A percentile compares a stretch with the other conserved stretches of the same genome.
These are phyloP conservation scores for Aspergillus melleus DNA, from an alignment of 2,329 filamentous ascomycete species.

Conservation along the genomic window DNA sequence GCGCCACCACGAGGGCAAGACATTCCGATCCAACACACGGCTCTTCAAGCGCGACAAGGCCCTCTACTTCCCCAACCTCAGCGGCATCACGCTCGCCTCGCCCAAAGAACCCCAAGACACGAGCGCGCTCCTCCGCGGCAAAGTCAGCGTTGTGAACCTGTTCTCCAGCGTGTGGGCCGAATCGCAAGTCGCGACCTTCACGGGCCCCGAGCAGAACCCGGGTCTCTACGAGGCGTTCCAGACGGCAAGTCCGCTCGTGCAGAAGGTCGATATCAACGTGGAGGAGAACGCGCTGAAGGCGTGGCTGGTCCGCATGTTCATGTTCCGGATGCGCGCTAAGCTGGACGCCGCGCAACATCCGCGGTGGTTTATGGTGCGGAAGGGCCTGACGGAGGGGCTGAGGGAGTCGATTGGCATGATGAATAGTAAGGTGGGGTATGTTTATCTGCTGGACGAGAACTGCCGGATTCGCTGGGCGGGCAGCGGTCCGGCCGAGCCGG, in stretches of 20 bases:
- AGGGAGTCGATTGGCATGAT: constrained; percentile 66
- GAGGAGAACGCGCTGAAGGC: constrained; percentile 74
- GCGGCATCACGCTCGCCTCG: constrained; percentile 72
- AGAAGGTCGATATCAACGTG: constrained; percentile 83
- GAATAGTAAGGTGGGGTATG: constrained; percentile 91
- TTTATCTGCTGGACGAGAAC: constrained; percentile 82
- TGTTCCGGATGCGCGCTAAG: constrained; percentile 50
- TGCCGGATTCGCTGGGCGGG: constrained; percentile 95
- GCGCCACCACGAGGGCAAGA: constrained; percentile 80
- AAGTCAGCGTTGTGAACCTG: constrained; percentile 74
- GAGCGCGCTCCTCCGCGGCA: constrained; percentile 70
- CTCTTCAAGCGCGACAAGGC: constrained; percentile 80
- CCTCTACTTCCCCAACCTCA: constrained; percentile 91
- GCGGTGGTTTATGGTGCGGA: constrained; percentile 61
- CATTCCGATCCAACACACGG: constrained; percentile 81
- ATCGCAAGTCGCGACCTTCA: constrained; percentile 73
- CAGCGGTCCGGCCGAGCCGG: constrained; percentile 54
- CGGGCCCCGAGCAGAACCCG: constrained; percentile 65
- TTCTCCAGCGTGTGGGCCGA: constrained; percentile 87
- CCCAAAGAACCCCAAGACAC: constrained; percentile 63
- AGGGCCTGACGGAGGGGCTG: constrained; percentile 56
- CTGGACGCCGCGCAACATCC: constrained; percentile 53
- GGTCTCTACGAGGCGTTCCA: constrained; percentile 65
- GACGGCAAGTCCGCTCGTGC: constrained; percentile 55
- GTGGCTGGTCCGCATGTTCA: constrained; percentile 57